These are phyloP conservation scores for Lachancea sp. DNA, from an alignment of 805 yeast species.

Conservation along the genomic window DNA sequence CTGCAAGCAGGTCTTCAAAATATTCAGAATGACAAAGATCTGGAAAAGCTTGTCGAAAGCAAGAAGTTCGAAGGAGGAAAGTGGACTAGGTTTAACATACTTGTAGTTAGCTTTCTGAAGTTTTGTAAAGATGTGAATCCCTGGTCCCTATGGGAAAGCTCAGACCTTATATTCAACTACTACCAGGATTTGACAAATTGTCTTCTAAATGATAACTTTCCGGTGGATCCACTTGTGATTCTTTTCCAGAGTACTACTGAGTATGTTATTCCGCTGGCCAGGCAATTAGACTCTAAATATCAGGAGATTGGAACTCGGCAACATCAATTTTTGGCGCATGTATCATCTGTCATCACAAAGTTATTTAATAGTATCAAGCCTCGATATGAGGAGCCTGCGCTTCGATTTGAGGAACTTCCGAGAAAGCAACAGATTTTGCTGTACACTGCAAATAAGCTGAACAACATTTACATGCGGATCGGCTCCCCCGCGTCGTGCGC, in stretches of 20 bases:
- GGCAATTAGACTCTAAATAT: constrained; percentile 20
- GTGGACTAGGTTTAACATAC: constrained; percentile 42
- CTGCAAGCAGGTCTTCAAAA: constrained; percentile 33
- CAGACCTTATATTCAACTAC: constrained; percentile 41
- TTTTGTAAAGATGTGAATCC: constrained; percentile 49
- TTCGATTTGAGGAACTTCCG: constrained; percentile 13
- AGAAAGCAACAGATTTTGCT: constrained; percentile 45
- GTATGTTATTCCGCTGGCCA: constrained; percentile 31
- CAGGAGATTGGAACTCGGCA: constrained; percentile 17
- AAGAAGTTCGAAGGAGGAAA: constrained; percentile 24
- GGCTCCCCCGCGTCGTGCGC: constrained; percentile 32
- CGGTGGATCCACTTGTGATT: constrained; percentile 28
- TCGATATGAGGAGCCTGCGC: constrained; percentile 30
- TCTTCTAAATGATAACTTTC: constrained; percentile 37
- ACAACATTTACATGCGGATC: constrained; percentile 49
- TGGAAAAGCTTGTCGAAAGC: constrained; percentile 27
- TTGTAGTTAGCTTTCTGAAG: constrained; percentile 42
- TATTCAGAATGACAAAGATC: constrained; percentile 17
- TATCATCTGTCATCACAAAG: constrained; percentile 50
- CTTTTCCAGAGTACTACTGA: constrained; percentile 29
- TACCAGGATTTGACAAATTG: constrained; percentile 41
- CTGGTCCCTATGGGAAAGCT: constrained; percentile 42
- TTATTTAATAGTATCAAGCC: constrained; percentile 57
- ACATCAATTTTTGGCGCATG: constrained; percentile 38
- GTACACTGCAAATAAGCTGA: constrained; percentile 47